Base-by-base conservation (phyloP, 2,329 filamentous ascomycete genomes). In the Aspergillus uvarum region DNA sequence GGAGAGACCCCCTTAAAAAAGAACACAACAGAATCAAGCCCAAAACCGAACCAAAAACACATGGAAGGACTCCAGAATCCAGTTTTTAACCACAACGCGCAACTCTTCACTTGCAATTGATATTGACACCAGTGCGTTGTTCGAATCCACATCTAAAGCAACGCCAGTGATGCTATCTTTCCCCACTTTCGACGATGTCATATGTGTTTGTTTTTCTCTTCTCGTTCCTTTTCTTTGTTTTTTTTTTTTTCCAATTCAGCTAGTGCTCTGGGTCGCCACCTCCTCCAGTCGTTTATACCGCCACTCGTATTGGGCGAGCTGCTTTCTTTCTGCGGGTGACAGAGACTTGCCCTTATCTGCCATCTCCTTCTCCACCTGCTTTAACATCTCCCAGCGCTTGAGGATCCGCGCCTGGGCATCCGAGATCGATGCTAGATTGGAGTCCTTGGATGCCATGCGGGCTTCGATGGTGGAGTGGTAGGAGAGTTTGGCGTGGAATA, bases 371-470 rank as follows among this genome's bases (percentile, higher is more conserved):
- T 73, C 71, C 6, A 66, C 59, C 35, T 74, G 69, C 51, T 71
- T 72, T 10, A 74, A 61, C 66, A 74, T 68, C 14, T 75, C 73
- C 73, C 73, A 76, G 38, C 68, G 67, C 50, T 73, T 74, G 49
- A 76, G 64, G n/a, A 76, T 68, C 26, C 67, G 67, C 14, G 68
- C 70, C 55, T 76, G 73, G 38, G 68, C 67, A 21, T 75, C 73
- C 4, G 70, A 68, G 51, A 76, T 74, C 1, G 73, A 74, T 1
- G 58, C 64, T 10, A 75, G 65, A 35, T 76, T 75, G 50, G 65
- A 58, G 59, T 76, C 72, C 53, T 72, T 61, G 3, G 71, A 69
- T 29, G 68, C 68, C 61, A 71, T 66, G 31, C 73, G 72, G 16
- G 68, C 67, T 26, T 75, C 72, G 42, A 74, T 71, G 2, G 73